Percentiles rank a stretch among this genome's conserved stretches.
Conservation (phyloP, 176 grass and related monocot species). For the Puccinellia tenuiflora region DNA sequence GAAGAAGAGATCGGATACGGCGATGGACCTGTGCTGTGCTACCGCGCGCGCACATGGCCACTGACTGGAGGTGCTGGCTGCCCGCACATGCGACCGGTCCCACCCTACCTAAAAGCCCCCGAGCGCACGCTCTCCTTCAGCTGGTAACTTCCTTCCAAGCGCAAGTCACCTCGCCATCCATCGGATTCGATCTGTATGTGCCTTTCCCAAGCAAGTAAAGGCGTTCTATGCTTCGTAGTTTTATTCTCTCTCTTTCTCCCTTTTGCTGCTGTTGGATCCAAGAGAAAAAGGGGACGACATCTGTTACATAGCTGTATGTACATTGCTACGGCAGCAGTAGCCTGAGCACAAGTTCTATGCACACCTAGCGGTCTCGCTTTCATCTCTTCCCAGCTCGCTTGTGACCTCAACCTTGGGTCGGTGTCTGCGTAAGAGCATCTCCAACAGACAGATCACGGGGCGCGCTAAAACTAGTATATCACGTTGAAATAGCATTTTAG, state of each 20-base stretch:
- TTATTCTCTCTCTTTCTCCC: background rate
- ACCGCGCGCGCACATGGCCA: too few relatives aligned
- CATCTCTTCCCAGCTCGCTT: too few relatives aligned
- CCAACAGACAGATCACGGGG: too few relatives aligned
- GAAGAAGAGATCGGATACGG: too few relatives aligned
- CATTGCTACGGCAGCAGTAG: background rate
- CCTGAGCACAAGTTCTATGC: background rate
- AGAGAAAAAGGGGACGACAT: background rate
- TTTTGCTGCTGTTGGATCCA: background rate
- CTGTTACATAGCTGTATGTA: background rate
- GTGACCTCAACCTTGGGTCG: too few relatives aligned
- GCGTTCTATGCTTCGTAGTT: background rate
- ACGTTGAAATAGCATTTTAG: too few relatives aligned
- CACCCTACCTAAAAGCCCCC: background rate
- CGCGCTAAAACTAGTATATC: too few relatives aligned
- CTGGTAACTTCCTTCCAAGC: background rate
- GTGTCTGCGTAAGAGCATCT: too few relatives aligned
- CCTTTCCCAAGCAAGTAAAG: background rate
- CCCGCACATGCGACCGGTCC: too few relatives aligned
- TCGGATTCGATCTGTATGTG: background rate
- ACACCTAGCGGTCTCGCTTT: too few relatives aligned
- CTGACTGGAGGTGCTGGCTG: too few relatives aligned
- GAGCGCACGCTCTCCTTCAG: background rate
- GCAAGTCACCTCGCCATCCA: slow-evolving; percentile 8
- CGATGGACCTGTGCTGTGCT: too few relatives aligned